phyloP scores from a whole-genome alignment of 2,329 filamentous ascomycete species.

The Paraphoma chrysanthemicola region DNA sequence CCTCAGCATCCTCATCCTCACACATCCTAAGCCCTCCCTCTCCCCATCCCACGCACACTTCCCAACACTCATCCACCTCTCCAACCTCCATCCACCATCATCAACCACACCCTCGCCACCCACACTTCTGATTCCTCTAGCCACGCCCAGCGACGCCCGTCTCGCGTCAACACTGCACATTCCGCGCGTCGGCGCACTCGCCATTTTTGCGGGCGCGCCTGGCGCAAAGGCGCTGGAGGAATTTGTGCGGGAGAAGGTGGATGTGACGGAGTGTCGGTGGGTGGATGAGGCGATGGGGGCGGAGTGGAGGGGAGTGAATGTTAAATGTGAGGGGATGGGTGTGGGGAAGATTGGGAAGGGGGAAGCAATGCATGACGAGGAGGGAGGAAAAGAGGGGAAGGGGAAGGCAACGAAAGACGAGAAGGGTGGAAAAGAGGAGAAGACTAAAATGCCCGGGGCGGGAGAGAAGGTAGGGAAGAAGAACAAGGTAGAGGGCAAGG shows the following conservation, averaged over 20 bases:
- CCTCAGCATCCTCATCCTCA: conserved; percentile 39
- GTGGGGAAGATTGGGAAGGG: not conserved
- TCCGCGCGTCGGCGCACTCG: conserved; percentile 70
- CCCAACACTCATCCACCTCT: conserved; percentile 40
- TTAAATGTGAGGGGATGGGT: conserved; percentile 8
- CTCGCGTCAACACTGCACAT: conserved; percentile 66
- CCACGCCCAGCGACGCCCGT: conserved; percentile 64
- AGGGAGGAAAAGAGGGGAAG: too few species aligned
- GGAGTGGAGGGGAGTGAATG: conserved; percentile 55
- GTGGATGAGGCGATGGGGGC: conserved; percentile 53
- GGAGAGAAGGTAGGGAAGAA: not conserved
- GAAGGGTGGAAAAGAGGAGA: too few species aligned
- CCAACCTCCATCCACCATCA: conserved; percentile 14
- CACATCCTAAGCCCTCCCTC: conserved; percentile 39
- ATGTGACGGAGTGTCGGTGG: conserved; percentile 64
- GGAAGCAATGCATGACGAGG: too few species aligned
- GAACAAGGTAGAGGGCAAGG: not conserved
- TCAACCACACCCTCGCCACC: conserved; percentile 29
- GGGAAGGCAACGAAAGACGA: too few species aligned
- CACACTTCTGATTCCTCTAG: conserved; percentile 68
- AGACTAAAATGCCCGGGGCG: too few species aligned
- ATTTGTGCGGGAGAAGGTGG: conserved; percentile 62
- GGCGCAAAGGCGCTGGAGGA: conserved; percentile 64
- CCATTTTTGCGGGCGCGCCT: conserved; percentile 63
- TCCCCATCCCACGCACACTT: conserved; percentile 45